Evolutionary conservation across 2,329 filamentous ascomycete species (phyloP), one percentile per base, ranked within the genome.

Genomic region (Aspergillus luchuensis): DNA sequence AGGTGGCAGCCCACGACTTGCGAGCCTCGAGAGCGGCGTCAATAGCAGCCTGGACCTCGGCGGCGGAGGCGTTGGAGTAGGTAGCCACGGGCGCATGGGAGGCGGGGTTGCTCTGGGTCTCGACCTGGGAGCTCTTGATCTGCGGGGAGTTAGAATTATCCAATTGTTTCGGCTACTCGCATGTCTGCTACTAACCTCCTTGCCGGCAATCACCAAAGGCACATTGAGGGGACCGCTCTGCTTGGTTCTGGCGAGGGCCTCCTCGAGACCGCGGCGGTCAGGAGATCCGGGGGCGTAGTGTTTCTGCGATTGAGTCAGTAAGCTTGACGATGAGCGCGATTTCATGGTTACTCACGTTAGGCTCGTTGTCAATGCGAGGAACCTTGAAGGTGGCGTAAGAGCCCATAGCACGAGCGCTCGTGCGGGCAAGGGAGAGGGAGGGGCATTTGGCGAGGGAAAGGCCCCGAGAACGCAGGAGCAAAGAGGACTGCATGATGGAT

Each of bases 281-380:
- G 87, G 78, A 1, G 93, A 95, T 62, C 89, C 91, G 76, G 95
- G 95, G 65, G 84, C 84, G 76, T 97, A 99, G 78, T 94, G 90
- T 81, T 96, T 90, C 92, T 97, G 69, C 30, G 1, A 15, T 21
- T 33, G 13, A 21, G 47, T 53, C 58, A 59, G 39, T 56, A 61
- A 43, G 60, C 53, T 21, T 19, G 2, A 54, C 30, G 41, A 36
- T 33, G 23, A 15, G 8, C 41, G 15, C 2, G 30, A 52, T 6
- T 11, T 39, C 2, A 36, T 25, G 38, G 8, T 43, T 36, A 83
- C 91, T 77, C 79, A 97, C 93, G 76, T 97, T 99, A n/a, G 92
- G 92, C 81, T 99, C 95, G 75, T 99, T 99, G 74, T 86, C 82
- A 69, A 97, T 87, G 65, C 88, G 88, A 53, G 95, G 95, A 55